Evolutionary conservation across 345 rosid species (phyloP).

Genomic region (Salix arbutifolia): DNA sequence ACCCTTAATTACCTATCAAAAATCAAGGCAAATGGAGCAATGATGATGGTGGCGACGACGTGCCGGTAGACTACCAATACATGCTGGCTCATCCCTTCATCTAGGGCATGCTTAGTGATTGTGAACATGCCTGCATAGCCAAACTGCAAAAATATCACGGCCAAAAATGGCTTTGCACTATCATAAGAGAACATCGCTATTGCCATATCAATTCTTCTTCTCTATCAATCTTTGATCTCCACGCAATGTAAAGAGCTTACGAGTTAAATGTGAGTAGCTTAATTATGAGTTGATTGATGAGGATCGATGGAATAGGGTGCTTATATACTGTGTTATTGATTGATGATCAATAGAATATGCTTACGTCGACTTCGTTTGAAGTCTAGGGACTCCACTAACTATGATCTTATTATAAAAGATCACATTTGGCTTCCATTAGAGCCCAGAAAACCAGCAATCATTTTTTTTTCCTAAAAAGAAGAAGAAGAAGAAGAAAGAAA

Average conservation of each 20-base stretch:
- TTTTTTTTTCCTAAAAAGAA: background rate
- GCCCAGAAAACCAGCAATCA: background rate
- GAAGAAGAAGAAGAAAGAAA: background rate
- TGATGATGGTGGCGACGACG: slow-evolving; percentile 45
- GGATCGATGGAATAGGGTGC: background rate
- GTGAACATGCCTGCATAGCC: slow-evolving; percentile 54
- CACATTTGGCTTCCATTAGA: background rate
- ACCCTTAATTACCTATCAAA: slow-evolving; percentile 45
- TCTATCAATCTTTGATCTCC: background rate
- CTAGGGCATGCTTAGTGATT: slow-evolving; percentile 48
- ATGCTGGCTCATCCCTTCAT: slow-evolving; percentile 60
- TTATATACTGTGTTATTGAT: background rate
- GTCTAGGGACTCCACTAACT: slow-evolving; percentile 36
- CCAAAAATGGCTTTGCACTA: slow-evolving; percentile 46
- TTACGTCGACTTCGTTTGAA: slow-evolving; percentile 15
- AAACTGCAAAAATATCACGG: slow-evolving; percentile 52
- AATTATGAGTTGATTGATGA: background rate
- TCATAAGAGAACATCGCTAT: background rate
- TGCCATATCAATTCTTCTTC: background rate
- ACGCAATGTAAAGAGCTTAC: background rate
- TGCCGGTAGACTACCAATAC: slow-evolving; percentile 70
- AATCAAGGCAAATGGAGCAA: slow-evolving; percentile 71
- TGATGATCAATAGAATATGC: background rate
- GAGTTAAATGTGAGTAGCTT: background rate
- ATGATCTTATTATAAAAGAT: background rate